A percentile compares a stretch with the other conserved stretches of the same genome.
phyloP scores from a whole-genome alignment of 805 yeast species.

The Candida vartiovaarae region DNA sequence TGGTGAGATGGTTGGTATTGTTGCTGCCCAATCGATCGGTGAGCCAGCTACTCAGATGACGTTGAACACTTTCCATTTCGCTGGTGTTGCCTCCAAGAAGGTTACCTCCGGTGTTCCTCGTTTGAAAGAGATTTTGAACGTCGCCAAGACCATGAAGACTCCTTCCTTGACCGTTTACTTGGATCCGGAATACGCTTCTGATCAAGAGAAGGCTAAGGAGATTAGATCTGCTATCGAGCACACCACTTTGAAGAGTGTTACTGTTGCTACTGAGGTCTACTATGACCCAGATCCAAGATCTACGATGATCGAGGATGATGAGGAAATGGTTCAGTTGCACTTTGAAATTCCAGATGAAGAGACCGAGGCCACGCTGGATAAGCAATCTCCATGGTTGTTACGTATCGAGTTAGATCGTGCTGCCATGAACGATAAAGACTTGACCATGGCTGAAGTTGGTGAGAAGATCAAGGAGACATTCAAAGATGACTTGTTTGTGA shows the following conservation, averaged over 20 bases:
- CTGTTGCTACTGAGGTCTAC: conserved; percentile 94
- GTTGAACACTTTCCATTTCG: conserved; percentile 93
- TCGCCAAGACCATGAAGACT: conserved; percentile 97
- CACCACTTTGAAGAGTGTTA: conserved; percentile 88
- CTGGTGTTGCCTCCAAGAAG: conserved; percentile 95
- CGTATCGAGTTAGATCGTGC: conserved; percentile 98
- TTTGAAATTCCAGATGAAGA: conserved; percentile 97
- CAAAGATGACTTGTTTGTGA: conserved; percentile 91
- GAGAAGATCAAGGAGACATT: conserved; percentile 88
- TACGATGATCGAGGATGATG: conserved; percentile 95
- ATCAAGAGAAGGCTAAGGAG: conserved; percentile 89
- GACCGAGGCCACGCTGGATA: conserved; percentile 87
- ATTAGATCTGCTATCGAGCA: conserved; percentile 97
- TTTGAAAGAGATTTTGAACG: conserved; percentile 94
- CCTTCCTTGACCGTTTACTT: conserved; percentile 97
- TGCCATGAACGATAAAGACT: conserved; percentile 95
- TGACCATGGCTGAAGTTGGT: conserved; percentile 97
- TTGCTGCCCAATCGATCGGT: conserved; percentile 97
- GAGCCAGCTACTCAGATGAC: conserved; percentile 99
- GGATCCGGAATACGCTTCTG: conserved; percentile 70
- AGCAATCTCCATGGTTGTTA: conserved; percentile 96
- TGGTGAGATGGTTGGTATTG: conserved; percentile 97
- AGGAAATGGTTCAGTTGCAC: conserved; percentile 94
- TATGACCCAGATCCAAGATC: conserved; percentile 98
- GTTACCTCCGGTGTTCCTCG: conserved; percentile 97